These are phyloP conservation scores for Penicillium arizonense DNA, from an alignment of 495 filamentous ascomycete species.

Conservation along the genomic window DNA sequence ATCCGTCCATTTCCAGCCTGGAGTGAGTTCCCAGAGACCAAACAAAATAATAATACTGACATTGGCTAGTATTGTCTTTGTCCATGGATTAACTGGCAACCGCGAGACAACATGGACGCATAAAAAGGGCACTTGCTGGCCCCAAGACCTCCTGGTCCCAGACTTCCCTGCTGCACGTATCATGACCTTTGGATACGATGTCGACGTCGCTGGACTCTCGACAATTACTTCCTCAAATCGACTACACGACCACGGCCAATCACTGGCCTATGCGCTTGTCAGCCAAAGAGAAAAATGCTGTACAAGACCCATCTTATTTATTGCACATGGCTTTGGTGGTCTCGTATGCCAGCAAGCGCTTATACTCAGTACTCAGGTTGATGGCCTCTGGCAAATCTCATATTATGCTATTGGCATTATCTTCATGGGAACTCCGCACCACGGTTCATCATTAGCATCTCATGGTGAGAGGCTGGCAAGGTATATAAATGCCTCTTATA, in stretches of 20 bases:
- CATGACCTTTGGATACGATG: slow-evolving; percentile 6
- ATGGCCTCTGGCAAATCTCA: slow-evolving; percentile 5
- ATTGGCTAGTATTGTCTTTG: not conserved
- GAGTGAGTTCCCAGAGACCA: not conserved
- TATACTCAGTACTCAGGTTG: slow-evolving; percentile 1
- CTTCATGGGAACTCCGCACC: slow-evolving; percentile 5
- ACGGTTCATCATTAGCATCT: not conserved
- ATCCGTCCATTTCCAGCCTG: not conserved
- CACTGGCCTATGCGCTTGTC: slow-evolving; percentile 2
- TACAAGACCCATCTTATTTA: slow-evolving; percentile 1
- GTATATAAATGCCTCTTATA: not conserved
- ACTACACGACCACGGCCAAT: not conserved
- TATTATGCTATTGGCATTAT: not conserved
- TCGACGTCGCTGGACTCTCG: not conserved
- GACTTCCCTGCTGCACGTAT: slow-evolving; percentile 3
- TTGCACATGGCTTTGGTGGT: slow-evolving; percentile 3
- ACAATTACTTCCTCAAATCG: not conserved
- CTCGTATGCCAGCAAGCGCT: slow-evolving; percentile 2
- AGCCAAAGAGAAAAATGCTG: not conserved
- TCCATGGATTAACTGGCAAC: slow-evolving; percentile 1
- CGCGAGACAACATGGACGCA: slow-evolving; percentile 5
- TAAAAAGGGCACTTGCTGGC: slow-evolving; percentile 2
- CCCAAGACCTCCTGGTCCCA: not conserved
- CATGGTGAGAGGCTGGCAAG: slow-evolving; percentile 1
- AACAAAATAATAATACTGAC: not conserved